These are phyloP conservation scores for Hypoxylon crocopeplum DNA, from an alignment of 495 filamentous ascomycete species.

Conservation along the genomic window DNA sequence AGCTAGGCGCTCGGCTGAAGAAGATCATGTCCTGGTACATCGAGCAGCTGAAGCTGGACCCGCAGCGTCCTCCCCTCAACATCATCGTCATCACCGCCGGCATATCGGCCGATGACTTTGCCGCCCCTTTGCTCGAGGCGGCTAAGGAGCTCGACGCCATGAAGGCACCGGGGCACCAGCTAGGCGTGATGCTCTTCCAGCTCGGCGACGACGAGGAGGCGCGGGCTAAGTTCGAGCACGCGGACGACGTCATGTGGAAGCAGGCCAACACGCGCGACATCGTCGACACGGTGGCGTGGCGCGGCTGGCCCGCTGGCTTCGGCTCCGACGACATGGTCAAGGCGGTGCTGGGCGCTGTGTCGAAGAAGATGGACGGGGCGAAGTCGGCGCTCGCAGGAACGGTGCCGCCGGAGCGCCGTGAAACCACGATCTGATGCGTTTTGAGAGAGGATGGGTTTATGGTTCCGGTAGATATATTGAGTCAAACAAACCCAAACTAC, in stretches of 20 bases:
- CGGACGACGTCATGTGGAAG: constrained; percentile 30
- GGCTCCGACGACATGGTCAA: constrained; percentile 33
- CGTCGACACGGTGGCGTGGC: constrained; percentile 32
- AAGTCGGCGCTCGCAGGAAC: constrained; percentile 26
- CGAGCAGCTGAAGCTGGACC: constrained; percentile 31
- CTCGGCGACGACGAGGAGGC: constrained; percentile 31
- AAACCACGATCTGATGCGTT: too few species aligned
- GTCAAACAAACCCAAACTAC: too few species aligned
- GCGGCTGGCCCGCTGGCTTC: constrained; percentile 30
- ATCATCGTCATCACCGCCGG: constrained; percentile 33
- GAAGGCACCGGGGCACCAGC: constrained; percentile 23
- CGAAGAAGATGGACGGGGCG: constrained; percentile 34
- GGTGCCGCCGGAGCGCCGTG: constrained; percentile 21
- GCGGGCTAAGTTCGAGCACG: constrained; percentile 29
- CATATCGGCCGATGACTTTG: constrained; percentile 25
- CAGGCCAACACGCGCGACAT: constrained; percentile 25
- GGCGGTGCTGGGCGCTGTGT: constrained; percentile 31
- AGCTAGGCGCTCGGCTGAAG: constrained; percentile 19
- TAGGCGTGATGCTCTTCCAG: constrained; percentile 34
- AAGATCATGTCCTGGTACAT: constrained; percentile 31
- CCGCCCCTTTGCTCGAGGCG: constrained; percentile 13
- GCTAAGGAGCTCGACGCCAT: constrained; percentile 26
- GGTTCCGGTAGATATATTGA: too few species aligned
- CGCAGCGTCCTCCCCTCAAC: constrained; percentile 29
- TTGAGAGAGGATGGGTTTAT: too few species aligned